Evolutionary conservation across 2,329 filamentous ascomycete species (phyloP).

Genomic region (Ascosphaera pollenicola): DNA sequence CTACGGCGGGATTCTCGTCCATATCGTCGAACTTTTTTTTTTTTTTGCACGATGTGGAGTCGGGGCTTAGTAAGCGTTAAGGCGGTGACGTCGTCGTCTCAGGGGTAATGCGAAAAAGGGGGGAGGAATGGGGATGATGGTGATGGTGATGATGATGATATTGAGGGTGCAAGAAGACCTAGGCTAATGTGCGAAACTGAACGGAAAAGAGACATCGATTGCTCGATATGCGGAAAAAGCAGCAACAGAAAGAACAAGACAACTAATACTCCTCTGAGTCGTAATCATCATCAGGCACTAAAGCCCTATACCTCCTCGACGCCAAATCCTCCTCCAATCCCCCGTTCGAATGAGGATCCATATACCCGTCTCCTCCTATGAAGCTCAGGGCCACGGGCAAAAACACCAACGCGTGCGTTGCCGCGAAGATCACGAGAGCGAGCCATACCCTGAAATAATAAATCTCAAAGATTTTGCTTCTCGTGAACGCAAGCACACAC

Average conservation of each 20-base stretch:
- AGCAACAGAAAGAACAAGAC: constrained; percentile 1
- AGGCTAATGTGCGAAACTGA: constrained; percentile 3
- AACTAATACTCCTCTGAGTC: constrained; percentile 44
- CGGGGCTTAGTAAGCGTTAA: not conserved
- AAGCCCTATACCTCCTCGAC: constrained; percentile 51
- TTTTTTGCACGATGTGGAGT: not conserved
- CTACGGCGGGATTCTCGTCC: not conserved
- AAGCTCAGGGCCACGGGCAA: constrained; percentile 75
- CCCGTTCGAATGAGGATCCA: constrained; percentile 69
- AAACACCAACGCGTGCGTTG: constrained; percentile 72
- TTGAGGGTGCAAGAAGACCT: no score
- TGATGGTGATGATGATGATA: no score
- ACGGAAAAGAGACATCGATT: no score
- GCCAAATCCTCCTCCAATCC: constrained; percentile 78
- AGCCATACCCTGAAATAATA: constrained; percentile 99
- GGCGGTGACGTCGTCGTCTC: not conserved
- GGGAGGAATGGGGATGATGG: not conserved
- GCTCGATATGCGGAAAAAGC: no score
- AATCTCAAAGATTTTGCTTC: constrained; percentile 97
- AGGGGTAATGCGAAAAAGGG: not conserved
- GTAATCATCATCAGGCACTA: constrained; percentile 55
- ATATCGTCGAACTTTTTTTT: not conserved
- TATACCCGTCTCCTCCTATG: constrained; percentile 66
- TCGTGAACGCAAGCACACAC: constrained; percentile 75
- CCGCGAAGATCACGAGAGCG: constrained; percentile 72